Evolutionary conservation across 768 basidiomycete genomes (phyloP), one percentile per base, ranked within the genome.

Genomic region (Lepiota brunneoincarnata): DNA sequence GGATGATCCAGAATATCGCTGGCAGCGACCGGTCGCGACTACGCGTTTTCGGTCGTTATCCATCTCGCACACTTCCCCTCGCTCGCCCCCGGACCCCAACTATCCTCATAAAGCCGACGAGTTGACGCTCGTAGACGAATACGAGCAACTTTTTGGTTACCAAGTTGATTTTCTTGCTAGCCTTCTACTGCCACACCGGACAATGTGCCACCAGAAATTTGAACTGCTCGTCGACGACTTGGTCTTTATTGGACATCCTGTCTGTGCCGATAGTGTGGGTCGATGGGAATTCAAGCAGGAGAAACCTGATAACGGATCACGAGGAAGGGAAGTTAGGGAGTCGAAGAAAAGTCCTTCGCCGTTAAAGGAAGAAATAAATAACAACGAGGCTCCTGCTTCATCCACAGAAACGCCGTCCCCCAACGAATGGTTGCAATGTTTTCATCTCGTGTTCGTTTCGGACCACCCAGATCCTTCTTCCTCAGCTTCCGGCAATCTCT

Each of bases 161-260:
- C 80, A 87, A 3, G 74, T 87, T 5, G 86, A 89, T 55, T 90
- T 93, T 63, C 76, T 98, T 26, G 90, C 91, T 21, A 80, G 79
- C 40, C 72, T 96, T 59, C 76, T 98, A 2, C 89, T 88, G 55
- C 94, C 96, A 0, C 79, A 84, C 41, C 71, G 75, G 26, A 77
- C 84, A 12, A 83, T 94, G 68, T 97, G 93, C 62, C 93, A 99
- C 69, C 91, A 93, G 67, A 92, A 92, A 63, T 98, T 97, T 64
- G 93, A 96, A 66, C 80, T 99, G 26, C 71, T 91, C 37, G 87
- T 97, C 21, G 94, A 98, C 65, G 87, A 94, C 61, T 77, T 98
- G 21, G 91, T 85, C 4, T 98, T 98, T 67, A 78, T 98, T 40
- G 97, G 97, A 0, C 95, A 98, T 67, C 97, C 96, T 1, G 93